Conservation (phyloP, 148 eudicot species). For the Salicornia ramosissima region DNA sequence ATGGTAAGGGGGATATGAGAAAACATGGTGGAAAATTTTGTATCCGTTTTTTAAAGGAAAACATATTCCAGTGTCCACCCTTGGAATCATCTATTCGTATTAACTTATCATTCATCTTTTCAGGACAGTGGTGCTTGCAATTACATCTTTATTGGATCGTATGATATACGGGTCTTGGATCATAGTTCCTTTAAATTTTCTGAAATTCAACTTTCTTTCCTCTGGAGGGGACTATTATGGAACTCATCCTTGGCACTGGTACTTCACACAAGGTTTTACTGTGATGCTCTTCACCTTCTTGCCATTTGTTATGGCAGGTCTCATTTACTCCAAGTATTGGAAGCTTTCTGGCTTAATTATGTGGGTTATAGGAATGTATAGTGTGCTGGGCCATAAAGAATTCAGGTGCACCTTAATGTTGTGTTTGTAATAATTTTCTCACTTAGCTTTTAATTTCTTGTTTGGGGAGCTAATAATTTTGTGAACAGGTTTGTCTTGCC, state of each 20-base stretch:
- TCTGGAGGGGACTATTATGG: slow-evolving; percentile 99
- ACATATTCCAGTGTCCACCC: too few relatives aligned
- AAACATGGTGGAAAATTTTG: too few relatives aligned
- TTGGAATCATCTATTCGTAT: too few relatives aligned
- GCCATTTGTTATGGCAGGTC: slow-evolving; percentile 73
- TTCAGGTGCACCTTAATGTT: slow-evolving; percentile 57
- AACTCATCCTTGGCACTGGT: slow-evolving; percentile 98
- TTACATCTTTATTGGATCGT: slow-evolving; percentile 62
- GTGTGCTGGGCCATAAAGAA: slow-evolving; percentile 92
- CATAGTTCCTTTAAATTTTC: slow-evolving; percentile 82
- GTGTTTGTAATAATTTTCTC: background rate
- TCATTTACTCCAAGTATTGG: slow-evolving; percentile 64
- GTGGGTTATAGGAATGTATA: slow-evolving; percentile 88
- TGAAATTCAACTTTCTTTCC: slow-evolving; percentile 91
- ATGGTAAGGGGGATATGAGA: too few relatives aligned
- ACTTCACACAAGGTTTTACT: slow-evolving; percentile 84
- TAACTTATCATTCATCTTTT: slow-evolving; percentile 13
- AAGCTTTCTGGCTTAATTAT: slow-evolving; percentile 68
- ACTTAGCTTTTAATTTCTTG: background rate
- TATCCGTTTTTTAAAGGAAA: too few relatives aligned
- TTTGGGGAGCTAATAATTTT: background rate
- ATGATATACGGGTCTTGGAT: slow-evolving; percentile 85
- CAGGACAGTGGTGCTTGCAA: slow-evolving; percentile 65
- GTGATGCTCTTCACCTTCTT: slow-evolving; percentile 83
- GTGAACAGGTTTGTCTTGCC: slow-evolving; percentile 84